Evolutionary conservation across 192 early-diverging fungal species (phyloP), one percentile per base, ranked within the genome.

Genomic region (Rhizoclosmatium sp.): DNA sequence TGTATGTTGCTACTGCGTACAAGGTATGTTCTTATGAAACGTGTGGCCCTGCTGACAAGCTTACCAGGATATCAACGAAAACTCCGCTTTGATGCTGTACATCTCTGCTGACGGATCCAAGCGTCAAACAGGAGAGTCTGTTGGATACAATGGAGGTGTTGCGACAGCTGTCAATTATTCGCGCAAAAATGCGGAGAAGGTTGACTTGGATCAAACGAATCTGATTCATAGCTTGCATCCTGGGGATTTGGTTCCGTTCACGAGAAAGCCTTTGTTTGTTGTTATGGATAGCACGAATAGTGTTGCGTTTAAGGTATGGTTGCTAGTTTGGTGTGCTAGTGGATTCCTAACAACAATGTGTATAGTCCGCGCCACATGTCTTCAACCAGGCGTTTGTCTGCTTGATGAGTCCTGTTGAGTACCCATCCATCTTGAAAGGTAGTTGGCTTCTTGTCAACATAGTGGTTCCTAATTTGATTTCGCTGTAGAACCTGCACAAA

Each of bases 271-370:
- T 4, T 85, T 99, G 76, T 98, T 98, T 75, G 80, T 98, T 23
- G 89, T 99, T 67, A 89, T 99, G 19, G 98, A 99, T 78, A 97
- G 96, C 85, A 92, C 89, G 72, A 95, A 96, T 81, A 94, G 94
- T 23, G 79, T 78, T 2, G 94, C 93, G 3, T 99, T 98, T 85
- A 91, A 91, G 78, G 93, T 93, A 83, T 44, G 78, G 7, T 21
- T 69, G 47, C 19, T 3, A n/a, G 41, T 21, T 39, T 21, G 10
- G 56, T 71, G 54, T 0, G 54, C 9, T 1, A n/a, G 10, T 9
- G 54, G 19, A 56, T 56, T 56, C 10, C 54, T 56, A 9, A 56
- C 19, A n/a, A 9, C 10, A 9, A n/a, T 42, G 48, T 40, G 14
- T 9, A 14, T 54, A 91, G 89, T 85, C 92, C 66, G 92, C 97